phyloP scores from a whole-genome alignment of 2,329 filamentous ascomycete species.

The Cadophora malorum region DNA sequence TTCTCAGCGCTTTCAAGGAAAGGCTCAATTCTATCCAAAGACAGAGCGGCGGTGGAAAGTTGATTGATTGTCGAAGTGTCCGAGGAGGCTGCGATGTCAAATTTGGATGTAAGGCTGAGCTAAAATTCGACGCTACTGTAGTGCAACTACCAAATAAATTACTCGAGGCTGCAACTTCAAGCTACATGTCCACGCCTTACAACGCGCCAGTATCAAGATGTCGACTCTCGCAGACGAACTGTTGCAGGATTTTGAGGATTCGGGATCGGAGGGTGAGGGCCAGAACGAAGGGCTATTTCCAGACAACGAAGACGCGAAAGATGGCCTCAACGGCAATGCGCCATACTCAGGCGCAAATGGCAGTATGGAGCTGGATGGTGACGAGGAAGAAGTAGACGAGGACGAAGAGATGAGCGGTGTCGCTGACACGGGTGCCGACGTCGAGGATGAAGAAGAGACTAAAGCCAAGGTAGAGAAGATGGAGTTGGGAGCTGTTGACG shows the following conservation, averaged over 20 bases:
- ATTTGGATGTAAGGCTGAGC: conserved; percentile 18
- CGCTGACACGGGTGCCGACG: conserved; percentile 51
- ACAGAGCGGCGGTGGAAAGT: not conserved
- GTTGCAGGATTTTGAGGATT: conserved; percentile 88
- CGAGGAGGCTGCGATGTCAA: conserved; percentile 12
- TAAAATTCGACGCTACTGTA: not conserved
- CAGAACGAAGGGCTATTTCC: conserved; percentile 55
- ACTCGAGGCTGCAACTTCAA: conserved; percentile 9
- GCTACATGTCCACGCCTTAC: not conserved
- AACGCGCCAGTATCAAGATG: conserved; percentile 57
- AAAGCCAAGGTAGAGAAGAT: conserved; percentile 85
- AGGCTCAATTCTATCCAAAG: not conserved
- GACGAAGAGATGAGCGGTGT: conserved; percentile 63
- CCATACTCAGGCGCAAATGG: conserved; percentile 47
- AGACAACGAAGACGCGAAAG: conserved; percentile 50
- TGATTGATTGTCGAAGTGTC: not conserved
- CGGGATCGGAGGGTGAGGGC: conserved; percentile 74
- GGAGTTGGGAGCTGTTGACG: conserved; percentile 74
- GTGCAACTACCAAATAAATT: conserved; percentile 6
- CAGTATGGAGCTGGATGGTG: conserved; percentile 65
- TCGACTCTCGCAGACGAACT: conserved; percentile 92
- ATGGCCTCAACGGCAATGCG: conserved; percentile 45
- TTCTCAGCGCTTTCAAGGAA: not conserved
- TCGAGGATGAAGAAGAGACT: conserved; percentile 69
- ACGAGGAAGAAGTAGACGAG: conserved; percentile 64